Base-by-base conservation (phyloP, 495 filamentous ascomycete genomes). In the Neurospora sp. region DNA sequence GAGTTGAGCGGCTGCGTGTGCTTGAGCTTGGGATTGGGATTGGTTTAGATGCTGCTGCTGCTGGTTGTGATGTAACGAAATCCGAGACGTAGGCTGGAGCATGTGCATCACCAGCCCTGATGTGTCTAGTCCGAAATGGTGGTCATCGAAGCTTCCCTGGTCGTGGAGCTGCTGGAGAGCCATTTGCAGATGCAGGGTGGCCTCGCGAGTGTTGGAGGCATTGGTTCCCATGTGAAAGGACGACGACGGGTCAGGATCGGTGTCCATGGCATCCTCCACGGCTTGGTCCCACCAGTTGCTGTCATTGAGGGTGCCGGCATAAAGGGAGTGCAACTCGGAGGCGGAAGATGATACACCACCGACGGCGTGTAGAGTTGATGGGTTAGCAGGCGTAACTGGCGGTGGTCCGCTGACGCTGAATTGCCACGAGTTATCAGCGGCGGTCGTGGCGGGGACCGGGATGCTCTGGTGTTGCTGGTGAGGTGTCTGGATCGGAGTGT, bases 41-140 rank as follows among this genome's bases (percentile, higher is more conserved):
- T 35, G 27, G 22, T 59, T 59, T 12, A 20, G 41, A 18, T 48
- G 44, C n/a, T 74, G 75, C 27, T 74, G 75, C 27, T 72, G 74
- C 10, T 61, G 72, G 38, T 75, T 72, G 14, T 71, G 70, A 14
- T 68, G 40, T 27, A 69, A 53, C 22, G 45, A 38, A 38, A 72
- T 42, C 6, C 27, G 53, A 37, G 53, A 65, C 22, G 27, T 35
- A 65, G 76, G 75, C 16, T 77, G 77, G 27, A 75, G 77, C 75
- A 78, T 77, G 76, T 85, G 82, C 72, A 85, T 81, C 76, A 83
- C 81, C 59, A 83, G 80, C 7, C 81, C 80, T 45, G 48, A 71
- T 39, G 44, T 40, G 31, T 77, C 72, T 69, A 74, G 82, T 69
- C n/a, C 76, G 74, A 31, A 70, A 53, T 74, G 18, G 8, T 73